These are phyloP conservation scores for Apiotrichum montevideense DNA, from an alignment of 1,284 basidiomycete species.

Conservation along the genomic window DNA sequence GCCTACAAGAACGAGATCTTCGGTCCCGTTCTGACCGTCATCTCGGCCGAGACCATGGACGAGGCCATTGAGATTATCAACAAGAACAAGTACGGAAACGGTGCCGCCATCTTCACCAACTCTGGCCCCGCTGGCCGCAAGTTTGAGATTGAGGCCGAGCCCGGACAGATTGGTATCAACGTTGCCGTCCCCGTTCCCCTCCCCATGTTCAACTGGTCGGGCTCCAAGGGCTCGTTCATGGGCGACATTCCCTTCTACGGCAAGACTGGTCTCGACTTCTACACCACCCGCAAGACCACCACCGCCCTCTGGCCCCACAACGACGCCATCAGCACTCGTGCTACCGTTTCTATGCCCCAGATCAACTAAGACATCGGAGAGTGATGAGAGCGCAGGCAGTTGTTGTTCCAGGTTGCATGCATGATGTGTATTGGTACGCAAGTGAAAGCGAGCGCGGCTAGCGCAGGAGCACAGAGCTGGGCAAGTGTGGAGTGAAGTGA, in stretches of 20 bases:
- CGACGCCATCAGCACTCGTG: slow-evolving; percentile 37
- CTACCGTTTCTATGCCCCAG: slow-evolving; percentile 38
- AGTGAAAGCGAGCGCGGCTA: too few relatives aligned
- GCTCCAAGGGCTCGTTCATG: slow-evolving; percentile 64
- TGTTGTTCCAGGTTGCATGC: slow-evolving; percentile 15
- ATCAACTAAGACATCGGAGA: slow-evolving; percentile 24
- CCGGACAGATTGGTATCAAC: slow-evolving; percentile 91
- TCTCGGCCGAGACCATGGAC: slow-evolving; percentile 79
- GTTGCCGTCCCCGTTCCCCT: slow-evolving; percentile 83
- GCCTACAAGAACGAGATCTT: slow-evolving; percentile 97
- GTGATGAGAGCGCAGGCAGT: slow-evolving; percentile 1
- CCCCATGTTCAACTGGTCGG: slow-evolving; percentile 61
- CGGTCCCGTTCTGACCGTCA: slow-evolving; percentile 77
- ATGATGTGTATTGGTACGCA: slow-evolving; percentile 2
- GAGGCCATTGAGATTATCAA: slow-evolving; percentile 89
- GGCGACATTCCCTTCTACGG: slow-evolving; percentile 90
- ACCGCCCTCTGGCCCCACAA: slow-evolving; percentile 43
- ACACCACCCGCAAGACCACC: slow-evolving; percentile 34
- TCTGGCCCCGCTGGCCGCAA: slow-evolving; percentile 92
- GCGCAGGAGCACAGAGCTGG: too few relatives aligned
- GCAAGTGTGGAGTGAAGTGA: too few relatives aligned
- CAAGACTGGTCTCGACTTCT: slow-evolving; percentile 50
- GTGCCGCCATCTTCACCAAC: slow-evolving; percentile 93
- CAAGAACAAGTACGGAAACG: slow-evolving; percentile 79
- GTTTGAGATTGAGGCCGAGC: slow-evolving; percentile 83